Base-by-base conservation (phyloP, 2,329 filamentous ascomycete species). In the Aspergillus awamori region DNA sequence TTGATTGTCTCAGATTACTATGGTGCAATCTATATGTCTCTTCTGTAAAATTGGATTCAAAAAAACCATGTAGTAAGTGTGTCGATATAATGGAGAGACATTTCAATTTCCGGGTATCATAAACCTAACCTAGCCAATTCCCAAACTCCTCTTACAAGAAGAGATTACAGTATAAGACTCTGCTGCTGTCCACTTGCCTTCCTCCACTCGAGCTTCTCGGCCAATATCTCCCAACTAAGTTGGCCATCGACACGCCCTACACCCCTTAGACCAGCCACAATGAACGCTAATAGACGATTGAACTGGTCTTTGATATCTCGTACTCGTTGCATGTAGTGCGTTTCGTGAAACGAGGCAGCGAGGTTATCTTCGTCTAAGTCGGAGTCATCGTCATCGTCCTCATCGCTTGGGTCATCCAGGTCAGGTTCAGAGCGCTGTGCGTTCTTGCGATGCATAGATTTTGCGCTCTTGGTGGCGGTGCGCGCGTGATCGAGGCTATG, bases 181-280 rank as follows among this genome's bases (percentile, higher is more conserved):
- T 33, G 47, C 26, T 33, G 22, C 20, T 28, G 24, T 15, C 24
- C 48, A 33, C 59, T 58, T 52, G 61, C 64, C 53, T 70, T 70
- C 55, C 74, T 73, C 77, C 77, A 79, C 54, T 93, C 89, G 48
- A 96, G 76, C 80, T 89, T 90, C 74, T 96, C 92, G 0, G 90
- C 92, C 62, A 97, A 74, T 62, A 90, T 86, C 75, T 95, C 91
- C 90, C 93, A 94, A 72, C 88, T 84, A 71, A 70, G 83, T 77
- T 91, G 87, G 28, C 87, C 87, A 52, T 90, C 89, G 36, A 89
- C 90, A 67, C 93, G 84, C 53, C 91, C 88, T 8, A 95, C 86
- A 8, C 89, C 89, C 57, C 89, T 86, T 64, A 97, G 73, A 0
- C 91, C 92, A 53, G 88, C 87, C 2, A 84, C 84, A 13, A 95